phyloP scores from a whole-genome alignment of 2,329 filamentous ascomycete genomes.

The Amesomyces nigricolor region DNA sequence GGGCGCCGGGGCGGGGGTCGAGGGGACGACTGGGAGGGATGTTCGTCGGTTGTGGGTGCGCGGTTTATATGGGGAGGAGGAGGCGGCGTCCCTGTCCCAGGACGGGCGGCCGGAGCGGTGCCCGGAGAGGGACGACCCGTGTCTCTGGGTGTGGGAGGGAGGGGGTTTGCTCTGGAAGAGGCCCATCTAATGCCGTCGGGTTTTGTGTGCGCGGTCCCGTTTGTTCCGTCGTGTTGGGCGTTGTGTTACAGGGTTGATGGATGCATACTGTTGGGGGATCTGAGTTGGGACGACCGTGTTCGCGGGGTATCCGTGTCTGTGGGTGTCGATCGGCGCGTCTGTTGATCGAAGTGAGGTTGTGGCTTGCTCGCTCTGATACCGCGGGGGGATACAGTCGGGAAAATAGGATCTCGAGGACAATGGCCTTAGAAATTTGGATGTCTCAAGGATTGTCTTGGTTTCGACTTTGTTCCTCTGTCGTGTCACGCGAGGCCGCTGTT shows the following conservation, averaged over 20 bases:
- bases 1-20: background rate
- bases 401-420: background rate
- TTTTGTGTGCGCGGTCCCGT: background rate
- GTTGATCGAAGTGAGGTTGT: background rate
- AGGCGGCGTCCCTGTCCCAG: background rate
- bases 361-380: too few relatives aligned
- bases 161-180: constrained; percentile 13
- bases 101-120: background rate
- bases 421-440: background rate
- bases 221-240: background rate
- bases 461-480: constrained; percentile 1
- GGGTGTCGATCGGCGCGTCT: background rate
- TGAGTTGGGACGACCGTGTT: background rate
- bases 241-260: constrained; percentile 8
- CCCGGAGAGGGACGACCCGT: background rate
- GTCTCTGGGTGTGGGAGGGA: background rate
- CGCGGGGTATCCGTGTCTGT: background rate
- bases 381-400: too few relatives aligned
- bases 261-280: constrained; percentile 1
- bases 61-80: background rate
- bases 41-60: background rate
- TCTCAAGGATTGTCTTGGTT: background rate
- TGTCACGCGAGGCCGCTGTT: constrained; percentile 5
- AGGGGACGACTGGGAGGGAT: background rate
- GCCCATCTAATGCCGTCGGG: constrained; percentile 10